These are phyloP conservation scores for Marasmius fiardii DNA, from an alignment of 1,284 basidiomycete genomes.

Conservation along the genomic window DNA sequence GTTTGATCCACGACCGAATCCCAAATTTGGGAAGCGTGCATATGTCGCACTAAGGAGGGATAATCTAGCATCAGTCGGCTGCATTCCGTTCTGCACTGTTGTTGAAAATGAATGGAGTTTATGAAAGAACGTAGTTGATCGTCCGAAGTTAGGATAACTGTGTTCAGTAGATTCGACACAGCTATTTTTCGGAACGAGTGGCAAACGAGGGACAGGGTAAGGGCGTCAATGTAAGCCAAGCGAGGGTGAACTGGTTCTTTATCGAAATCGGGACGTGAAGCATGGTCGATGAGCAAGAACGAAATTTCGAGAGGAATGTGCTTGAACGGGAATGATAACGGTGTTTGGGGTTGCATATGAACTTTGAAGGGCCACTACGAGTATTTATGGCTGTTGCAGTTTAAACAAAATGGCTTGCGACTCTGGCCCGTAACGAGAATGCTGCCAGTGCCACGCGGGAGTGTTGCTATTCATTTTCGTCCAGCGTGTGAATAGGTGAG, in stretches of 20 bases:
- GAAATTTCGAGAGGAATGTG: not conserved
- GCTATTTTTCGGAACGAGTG: conserved; percentile 25
- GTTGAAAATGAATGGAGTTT: conserved; percentile 25
- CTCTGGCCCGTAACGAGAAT: too few relatives aligned
- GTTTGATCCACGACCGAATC: conserved; percentile 21
- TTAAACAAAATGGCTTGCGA: not conserved
- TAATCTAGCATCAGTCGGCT: conserved; percentile 28
- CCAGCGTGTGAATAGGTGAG: too few relatives aligned
- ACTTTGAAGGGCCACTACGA: not conserved
- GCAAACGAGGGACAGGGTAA: conserved; percentile 30
- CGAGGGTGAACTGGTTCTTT: not conserved
- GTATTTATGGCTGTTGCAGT: not conserved
- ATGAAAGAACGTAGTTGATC: conserved; percentile 27
- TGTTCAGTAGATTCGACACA: conserved; percentile 36
- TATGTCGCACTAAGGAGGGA: conserved; percentile 23
- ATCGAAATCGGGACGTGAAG: not conserved
- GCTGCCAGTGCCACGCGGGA: too few relatives aligned
- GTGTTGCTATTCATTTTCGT: too few relatives aligned
- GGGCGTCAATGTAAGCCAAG: conserved; percentile 27
- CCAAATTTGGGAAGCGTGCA: conserved; percentile 30
- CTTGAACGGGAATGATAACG: not conserved
- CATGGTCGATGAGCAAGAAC: not conserved
- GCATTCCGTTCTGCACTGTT: conserved; percentile 14
- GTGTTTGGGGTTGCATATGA: not conserved
- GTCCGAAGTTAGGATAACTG: conserved; percentile 28